These are phyloP conservation scores for Gautieria morchelliformis DNA, from an alignment of 768 basidiomycete species.

Conservation along the genomic window DNA sequence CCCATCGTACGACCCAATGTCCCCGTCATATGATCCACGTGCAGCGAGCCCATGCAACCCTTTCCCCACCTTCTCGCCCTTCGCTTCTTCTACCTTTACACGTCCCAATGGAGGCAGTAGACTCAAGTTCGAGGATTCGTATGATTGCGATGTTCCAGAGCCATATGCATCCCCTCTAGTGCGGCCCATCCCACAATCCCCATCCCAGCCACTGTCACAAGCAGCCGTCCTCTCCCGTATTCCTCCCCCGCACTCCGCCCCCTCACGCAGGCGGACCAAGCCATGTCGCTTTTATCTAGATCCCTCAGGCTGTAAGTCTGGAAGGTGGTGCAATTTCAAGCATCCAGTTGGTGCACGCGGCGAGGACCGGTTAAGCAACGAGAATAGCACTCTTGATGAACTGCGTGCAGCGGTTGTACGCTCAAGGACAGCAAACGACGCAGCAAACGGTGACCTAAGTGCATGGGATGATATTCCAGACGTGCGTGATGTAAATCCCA, in stretches of 20 bases:
- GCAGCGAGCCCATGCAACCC: conserved; percentile 8
- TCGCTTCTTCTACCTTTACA: background rate
- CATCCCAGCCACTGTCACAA: background rate
- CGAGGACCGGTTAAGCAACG: background rate
- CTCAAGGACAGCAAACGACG: background rate
- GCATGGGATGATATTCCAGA: conserved; percentile 5
- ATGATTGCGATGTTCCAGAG: background rate
- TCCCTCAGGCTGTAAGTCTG: conserved; percentile 4
- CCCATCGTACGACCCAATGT: conserved; percentile 7
- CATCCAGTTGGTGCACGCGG: conserved; percentile 5
- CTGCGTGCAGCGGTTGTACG: background rate
- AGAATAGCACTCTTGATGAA: background rate
- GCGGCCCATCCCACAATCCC: background rate
- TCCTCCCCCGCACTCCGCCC: conserved; percentile 7
- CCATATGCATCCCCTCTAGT: no score
- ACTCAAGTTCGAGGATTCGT: background rate
- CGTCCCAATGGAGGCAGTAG: background rate
- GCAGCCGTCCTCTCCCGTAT: background rate
- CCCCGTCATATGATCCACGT: conserved; percentile 7
- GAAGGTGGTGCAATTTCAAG: conserved; percentile 10
- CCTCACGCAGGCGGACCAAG: conserved; percentile 4
- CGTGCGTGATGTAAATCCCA: conserved; percentile 5
- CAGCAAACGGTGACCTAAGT: no score
- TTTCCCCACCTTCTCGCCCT: conserved; percentile 3
- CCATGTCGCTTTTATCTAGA: conserved; percentile 7